Evolutionary conservation across 345 rosid species (phyloP), one percentile per base, ranked within the genome.

Genomic region (Gynandropsis gynandra): DNA sequence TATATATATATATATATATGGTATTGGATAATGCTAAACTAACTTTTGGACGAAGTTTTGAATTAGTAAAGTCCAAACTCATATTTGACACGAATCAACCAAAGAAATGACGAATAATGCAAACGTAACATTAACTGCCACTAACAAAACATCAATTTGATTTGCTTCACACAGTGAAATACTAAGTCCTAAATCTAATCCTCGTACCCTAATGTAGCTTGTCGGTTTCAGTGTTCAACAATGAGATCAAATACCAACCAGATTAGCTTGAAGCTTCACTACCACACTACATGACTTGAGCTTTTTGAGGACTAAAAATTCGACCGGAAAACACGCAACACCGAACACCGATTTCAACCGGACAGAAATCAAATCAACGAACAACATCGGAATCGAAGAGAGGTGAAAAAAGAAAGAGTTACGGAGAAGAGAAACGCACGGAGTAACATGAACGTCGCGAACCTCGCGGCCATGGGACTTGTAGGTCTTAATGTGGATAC

Each of bases 391-490:
- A 8, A 3, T 21, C 47, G 24, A 59, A 20, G 9, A 1, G n/a
- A n/a, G n/a, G n/a, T n/a, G n/a, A n/a, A n/a, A n/a, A 29, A 36
- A 50, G 1, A 21, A 5, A 24, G 2, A 5, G 56, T 20, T 77
- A 92, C 97, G 70, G 42, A 64, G 36, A 36, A 50, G 1, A 21
- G 29, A 24, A 2, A 5, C 58, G 29, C 76, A 92, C 97, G 70
- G 42, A 64, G 97, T 92, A 66, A 86, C 95, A 61, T 92, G 97
- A 63, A 92, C 90, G 55, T 92, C 97, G 36, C 97, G 96, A 59
- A 87, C 97, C 59, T 87, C 95, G 34, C 97, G 97, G 69, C 86
- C 97, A 58, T 87, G 98, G 38, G 97, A 74, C 70, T 92, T 87
- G 75, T 92, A 92, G 72, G 98, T 87, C 67, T 87, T 92, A 60